Evolutionary conservation across 345 rosid genomes (phyloP).

Genomic region (Euclidium syriacum): DNA sequence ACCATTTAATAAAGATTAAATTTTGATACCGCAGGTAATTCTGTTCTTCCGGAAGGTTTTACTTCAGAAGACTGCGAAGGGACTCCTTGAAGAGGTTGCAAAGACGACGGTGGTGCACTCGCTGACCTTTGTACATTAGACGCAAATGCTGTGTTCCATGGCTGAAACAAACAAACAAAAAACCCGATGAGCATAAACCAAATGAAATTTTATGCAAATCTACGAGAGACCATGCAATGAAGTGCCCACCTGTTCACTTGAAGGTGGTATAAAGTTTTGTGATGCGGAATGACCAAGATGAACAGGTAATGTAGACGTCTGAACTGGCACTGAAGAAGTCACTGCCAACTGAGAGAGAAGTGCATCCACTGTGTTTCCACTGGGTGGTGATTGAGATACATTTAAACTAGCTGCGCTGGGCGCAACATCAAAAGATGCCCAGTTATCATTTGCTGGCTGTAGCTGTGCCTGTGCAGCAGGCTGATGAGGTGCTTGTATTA

Average conservation of each 20-base stretch:
- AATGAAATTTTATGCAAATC: neutral
- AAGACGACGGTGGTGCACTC: constrained; percentile 40
- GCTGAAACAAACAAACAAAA: constrained; percentile 43
- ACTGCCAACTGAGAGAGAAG: constrained; percentile 68
- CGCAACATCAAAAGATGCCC: constrained; percentile 27
- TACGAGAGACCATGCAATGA: constrained; percentile 6
- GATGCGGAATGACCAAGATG: constrained; percentile 35
- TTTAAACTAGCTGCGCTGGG: constrained; percentile 22
- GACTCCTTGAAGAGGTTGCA: constrained; percentile 37
- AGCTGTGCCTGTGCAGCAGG: constrained; percentile 35
- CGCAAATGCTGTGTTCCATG: constrained; percentile 42
- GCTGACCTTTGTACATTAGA: constrained; percentile 41
- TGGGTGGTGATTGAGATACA: constrained; percentile 52
- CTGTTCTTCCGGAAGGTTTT: constrained; percentile 56
- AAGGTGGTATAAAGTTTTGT: constrained; percentile 42
- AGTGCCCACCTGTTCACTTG: constrained; percentile 53
- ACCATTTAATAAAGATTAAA: no score
- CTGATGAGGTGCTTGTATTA: constrained; percentile 49
- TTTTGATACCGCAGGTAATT: constrained; percentile 72
- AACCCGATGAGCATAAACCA: constrained; percentile 3
- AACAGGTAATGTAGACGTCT: constrained; percentile 36
- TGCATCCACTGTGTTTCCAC: constrained; percentile 59
- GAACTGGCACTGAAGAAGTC: constrained; percentile 49
- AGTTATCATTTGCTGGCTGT: constrained; percentile 35
- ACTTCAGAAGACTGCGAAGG: constrained; percentile 44